Conservation (phyloP, 108 stramenopile species). For the Pseudonitzschia multistriata region DNA sequence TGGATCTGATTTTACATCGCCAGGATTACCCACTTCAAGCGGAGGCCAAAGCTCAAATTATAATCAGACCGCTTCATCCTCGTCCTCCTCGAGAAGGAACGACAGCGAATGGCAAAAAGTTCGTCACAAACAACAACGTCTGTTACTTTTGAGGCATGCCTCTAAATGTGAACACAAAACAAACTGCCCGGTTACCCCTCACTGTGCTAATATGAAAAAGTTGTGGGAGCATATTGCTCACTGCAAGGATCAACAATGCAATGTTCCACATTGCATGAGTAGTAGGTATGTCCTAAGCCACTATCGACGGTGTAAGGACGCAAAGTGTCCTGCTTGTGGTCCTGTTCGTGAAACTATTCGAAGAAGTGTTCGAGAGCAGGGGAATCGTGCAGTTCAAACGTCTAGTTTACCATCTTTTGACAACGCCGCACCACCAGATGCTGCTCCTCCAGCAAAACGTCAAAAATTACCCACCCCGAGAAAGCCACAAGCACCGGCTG, state of each 20-base stretch:
- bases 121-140: slow-evolving; percentile 96
- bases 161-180: slow-evolving; percentile 88
- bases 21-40: slow-evolving; percentile 3
- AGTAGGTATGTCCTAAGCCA: slow-evolving; percentile 97
- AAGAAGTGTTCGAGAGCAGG: slow-evolving; percentile 55
- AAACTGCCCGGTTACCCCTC: slow-evolving; percentile 91
- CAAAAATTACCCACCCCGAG: too few species aligned
- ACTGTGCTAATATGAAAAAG: slow-evolving; percentile 96
- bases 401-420: slow-evolving; percentile 10
- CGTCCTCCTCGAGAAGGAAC: slow-evolving; percentile 21
- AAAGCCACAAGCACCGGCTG: background rate
- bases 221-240: slow-evolving; percentile 98
- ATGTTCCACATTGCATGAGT: slow-evolving; percentile 94
- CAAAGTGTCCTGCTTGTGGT: slow-evolving; percentile 90
- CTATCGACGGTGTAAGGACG: slow-evolving; percentile 94
- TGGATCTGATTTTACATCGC: background rate
- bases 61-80: background rate
- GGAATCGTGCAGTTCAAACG: slow-evolving; percentile 8
- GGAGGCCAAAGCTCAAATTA: background rate
- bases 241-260: slow-evolving; percentile 93
- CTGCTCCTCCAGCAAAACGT: background rate
- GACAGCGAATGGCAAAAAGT: slow-evolving; percentile 80
- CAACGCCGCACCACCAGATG: background rate
- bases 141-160: slow-evolving; percentile 94
- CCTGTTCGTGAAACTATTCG: slow-evolving; percentile 95